These are phyloP conservation scores for Aureobasidium vineae DNA, from an alignment of 2,329 filamentous ascomycete genomes.

Conservation along the genomic window DNA sequence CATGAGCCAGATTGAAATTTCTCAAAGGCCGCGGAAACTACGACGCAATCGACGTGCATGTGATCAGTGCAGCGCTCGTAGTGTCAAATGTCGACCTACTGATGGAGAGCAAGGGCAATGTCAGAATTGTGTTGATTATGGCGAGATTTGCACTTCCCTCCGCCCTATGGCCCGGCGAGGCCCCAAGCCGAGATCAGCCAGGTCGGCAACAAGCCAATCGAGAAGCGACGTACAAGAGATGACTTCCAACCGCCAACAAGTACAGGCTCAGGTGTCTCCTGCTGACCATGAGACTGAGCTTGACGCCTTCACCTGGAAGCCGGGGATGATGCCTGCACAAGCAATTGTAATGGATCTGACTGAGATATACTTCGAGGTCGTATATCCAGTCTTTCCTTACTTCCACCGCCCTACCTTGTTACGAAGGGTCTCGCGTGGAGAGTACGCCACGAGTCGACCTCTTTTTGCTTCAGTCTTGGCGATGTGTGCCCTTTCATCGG, in stretches of 20 bases:
- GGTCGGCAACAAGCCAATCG: neutral
- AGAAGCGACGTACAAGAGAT: neutral
- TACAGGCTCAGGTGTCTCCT: slow-evolving; percentile 10
- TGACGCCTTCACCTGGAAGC: slow-evolving; percentile 31
- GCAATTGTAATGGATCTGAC: slow-evolving; percentile 45
- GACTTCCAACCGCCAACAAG: neutral
- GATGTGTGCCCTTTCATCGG: slow-evolving; percentile 51
- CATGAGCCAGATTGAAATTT: slow-evolving; percentile 2
- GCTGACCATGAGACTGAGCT: neutral
- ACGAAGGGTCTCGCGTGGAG: slow-evolving; percentile 41
- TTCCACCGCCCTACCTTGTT: slow-evolving; percentile 48
- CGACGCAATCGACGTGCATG: slow-evolving; percentile 31
- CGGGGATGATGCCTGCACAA: slow-evolving; percentile 33
- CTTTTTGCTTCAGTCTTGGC: slow-evolving; percentile 56
- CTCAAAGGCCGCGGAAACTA: slow-evolving; percentile 24
- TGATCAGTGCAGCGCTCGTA: slow-evolving; percentile 50
- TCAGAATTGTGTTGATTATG: slow-evolving; percentile 53
- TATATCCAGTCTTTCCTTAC: slow-evolving; percentile 53
- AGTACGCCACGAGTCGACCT: slow-evolving; percentile 43
- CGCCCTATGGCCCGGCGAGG: slow-evolving; percentile 43
- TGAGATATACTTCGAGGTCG: slow-evolving; percentile 51
- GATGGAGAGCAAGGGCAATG: slow-evolving; percentile 47
- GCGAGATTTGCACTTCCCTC: slow-evolving; percentile 50
- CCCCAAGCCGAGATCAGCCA: slow-evolving; percentile 30
- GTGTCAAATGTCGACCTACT: slow-evolving; percentile 47